Evolutionary conservation across 2,329 filamentous ascomycete genomes (phyloP), one percentile per base, ranked within the genome.

Genomic region (Cladosporium sphaerospermum): DNA sequence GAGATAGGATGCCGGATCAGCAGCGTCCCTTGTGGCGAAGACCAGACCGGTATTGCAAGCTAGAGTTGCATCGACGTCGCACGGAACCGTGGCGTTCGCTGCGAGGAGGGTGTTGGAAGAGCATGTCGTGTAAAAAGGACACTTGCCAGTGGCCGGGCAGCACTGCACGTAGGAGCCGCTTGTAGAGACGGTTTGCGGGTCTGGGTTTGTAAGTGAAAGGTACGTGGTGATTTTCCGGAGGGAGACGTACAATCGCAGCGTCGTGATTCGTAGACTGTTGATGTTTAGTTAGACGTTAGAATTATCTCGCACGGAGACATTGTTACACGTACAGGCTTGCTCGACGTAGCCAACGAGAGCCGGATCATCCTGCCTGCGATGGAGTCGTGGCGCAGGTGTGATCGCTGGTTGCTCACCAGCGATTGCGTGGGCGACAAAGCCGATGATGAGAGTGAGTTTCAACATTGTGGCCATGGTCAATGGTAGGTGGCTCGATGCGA

Each of bases 41-140:
- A 43, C 33, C 4, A 52, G 33, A n/a, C 37, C 49, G 4, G 49
- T 52, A n/a, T 52, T 52, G 41, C 49, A 52, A 1, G 49, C 37
- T 6, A 52, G 36, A 6, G 18, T 41, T 18, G 49, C 31, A 19
- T 45, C 14, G 32, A 39, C 41, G 34, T 52, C 49, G 23, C 49
- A 52, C 9, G 41, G 18, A 10, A 52, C 49, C 18, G 41, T 34
- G 9, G 32, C 18, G 41, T 18, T 33, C n/a, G 49, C 45, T 1
- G 33, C 49, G 14, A 45, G n/a, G 42, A 52, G 49, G 5, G 49
- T 52, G 33, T 52, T 52, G 31, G 32, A 44, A 3, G 33, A 40
- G 42, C 49, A 52, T 9, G 41, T 23, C 9, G 41, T 39, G 18
- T 45, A 52, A 41, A 52, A 52, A 5, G 41, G 9, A 33, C 49